Base-by-base conservation (phyloP, 495 filamentous ascomycete species). In the Pyrenula massariospora region DNA sequence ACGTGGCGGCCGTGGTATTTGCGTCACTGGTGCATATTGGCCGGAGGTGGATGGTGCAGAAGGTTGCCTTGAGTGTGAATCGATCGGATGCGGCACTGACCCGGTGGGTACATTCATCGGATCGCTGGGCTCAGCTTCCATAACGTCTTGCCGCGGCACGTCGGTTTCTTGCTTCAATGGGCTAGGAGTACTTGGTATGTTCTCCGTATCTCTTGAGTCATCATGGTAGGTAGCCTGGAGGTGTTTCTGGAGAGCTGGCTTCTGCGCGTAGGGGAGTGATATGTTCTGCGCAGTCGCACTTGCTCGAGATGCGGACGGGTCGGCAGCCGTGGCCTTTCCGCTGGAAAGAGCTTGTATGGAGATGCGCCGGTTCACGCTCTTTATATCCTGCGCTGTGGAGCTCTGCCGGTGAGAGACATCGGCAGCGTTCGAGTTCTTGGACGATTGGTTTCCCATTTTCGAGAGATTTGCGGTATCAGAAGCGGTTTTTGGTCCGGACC, bases 1-100 rank as follows among this genome's bases (percentile, higher is more conserved):
- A 50, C 91, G 86, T 47, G 91, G 91, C 48, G 91, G 91, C 20
- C 87, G 83, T 56, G 80, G 82, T 59, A 87, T 77, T 60, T 84
- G 76, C 20, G 72, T 68, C 22, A 70, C 72, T 24, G 77, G 71
- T 50, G 66, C 72, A 61, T 79, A 80, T 59, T 79, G 75, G 23
- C 72, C 71, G 62, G 74, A 75, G 57, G 63, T 62, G 50, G 75
- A 71, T 48, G 75, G 74, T 42, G 64, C 72, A n/a, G 76, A 75
- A 22, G 75, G 68, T 59, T 25, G 63, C 61, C 47, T 58, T 47
- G 55, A 65, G 63, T 22, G 63, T 60, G 25, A 50, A 53, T 49
- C 57, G 52, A 55, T 62, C 15, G 31, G 15, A 21, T 52, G n/a
- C 22, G 50, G 10, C 50, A 19, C 57, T 25, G 54, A 54, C 10